A percentile compares a stretch with the other conserved stretches of the same genome.
Conservation (phyloP, 768 basidiomycete species). For the Suillus tomentosus region DNA sequence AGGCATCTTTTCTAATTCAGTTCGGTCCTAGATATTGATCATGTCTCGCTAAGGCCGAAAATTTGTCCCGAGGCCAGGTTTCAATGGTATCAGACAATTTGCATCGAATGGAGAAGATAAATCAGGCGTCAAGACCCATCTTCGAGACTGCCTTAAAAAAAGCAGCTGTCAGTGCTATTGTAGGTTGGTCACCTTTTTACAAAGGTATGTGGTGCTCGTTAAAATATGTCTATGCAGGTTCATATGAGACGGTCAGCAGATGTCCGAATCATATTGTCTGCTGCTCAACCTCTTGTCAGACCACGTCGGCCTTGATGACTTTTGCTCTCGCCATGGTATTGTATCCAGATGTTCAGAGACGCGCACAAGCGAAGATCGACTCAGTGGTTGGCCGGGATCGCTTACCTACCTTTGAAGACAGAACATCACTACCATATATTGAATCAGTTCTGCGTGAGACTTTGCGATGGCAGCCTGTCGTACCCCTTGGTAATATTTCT, state of each 20-base stretch:
- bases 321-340: constrained; percentile 7
- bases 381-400: background rate
- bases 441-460: no score
- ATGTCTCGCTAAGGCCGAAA: background rate
- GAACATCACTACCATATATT: no score
- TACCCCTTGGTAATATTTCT: no score
- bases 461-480: no score
- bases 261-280: background rate
- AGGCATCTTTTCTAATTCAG: background rate
- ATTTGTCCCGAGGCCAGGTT: background rate
- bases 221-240: constrained; percentile 14
- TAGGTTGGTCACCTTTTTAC: constrained; percentile 12
- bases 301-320: background rate
- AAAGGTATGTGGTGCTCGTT: background rate
- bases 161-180: constrained; percentile 14
- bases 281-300: constrained; percentile 1
- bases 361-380: constrained; percentile 22
- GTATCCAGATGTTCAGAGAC: constrained; percentile 16
- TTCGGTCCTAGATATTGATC: background rate
- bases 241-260: constrained; percentile 22
- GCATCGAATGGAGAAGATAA: constrained; percentile 17
- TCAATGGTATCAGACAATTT: constrained; percentile 19
- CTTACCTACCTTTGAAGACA: no score
- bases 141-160: constrained; percentile 16
- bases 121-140: constrained; percentile 1